Evolutionary conservation across 768 basidiomycete genomes (phyloP), one percentile per base, ranked within the genome.

Genomic region (Saitozyma podzolica): DNA sequence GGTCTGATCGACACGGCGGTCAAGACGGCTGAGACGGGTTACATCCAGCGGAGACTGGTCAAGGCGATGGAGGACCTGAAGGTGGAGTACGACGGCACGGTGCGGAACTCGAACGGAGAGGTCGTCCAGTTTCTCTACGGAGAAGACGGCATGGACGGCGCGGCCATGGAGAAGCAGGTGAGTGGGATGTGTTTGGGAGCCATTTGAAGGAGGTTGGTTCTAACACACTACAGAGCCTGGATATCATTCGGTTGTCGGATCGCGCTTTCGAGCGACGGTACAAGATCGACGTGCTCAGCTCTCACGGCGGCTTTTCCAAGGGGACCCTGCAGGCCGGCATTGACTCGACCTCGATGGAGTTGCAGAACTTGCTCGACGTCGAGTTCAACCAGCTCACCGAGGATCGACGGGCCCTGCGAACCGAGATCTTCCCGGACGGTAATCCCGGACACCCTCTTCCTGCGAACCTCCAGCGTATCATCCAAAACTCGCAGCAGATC

Each of bases 1-100:
- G 96, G 96, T 84, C 81, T 99, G 57, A 97, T 98, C 73, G 96
- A 99, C 84, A 98, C 96, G 4, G 96, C 96, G 47, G 94, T 99
- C 79, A 99, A 99, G 83, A 99, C 96, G 5, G 96, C 96, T 51
- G 96, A 99, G 81, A 98, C 96, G 0, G 96, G 96, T 68, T 98
- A 98, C 78, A 99, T 98, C 73, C 96, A 99, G 79, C 90, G 95
- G 73, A 90, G 95, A 62, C 84, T 99, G 66, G 96, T 99, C 72
- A 99, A 99, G 81, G 96, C 96, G 0, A 82, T 98, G 69, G 96
- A 98, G 80, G 96, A 98, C 66, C 89, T 99, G 51, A 91, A 89
- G 86, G 94, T 98, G 45, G 90, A 90, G 79, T 99, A 98, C 75
- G 96, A 99, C 65, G 94, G 95, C 37, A 98, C 96, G 0, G 95